Evolutionary conservation across 106 monocot genomes (phyloP), one percentile per base, ranked within the genome.

Genomic region (Posidonia australis): DNA sequence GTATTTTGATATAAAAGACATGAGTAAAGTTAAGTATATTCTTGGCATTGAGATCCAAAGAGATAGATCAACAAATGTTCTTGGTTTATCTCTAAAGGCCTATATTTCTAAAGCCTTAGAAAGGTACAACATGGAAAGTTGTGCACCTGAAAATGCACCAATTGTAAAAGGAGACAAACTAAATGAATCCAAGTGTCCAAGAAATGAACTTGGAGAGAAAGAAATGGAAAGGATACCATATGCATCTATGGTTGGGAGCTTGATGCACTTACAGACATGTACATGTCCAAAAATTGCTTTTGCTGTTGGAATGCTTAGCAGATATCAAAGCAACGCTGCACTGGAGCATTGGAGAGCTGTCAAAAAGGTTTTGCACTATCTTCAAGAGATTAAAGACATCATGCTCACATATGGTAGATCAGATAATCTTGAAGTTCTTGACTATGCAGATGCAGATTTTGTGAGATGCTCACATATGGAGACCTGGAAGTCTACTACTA

Each of bases 401-500:
- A 63, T 63, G 0, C 24, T 63, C 24, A 63, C 63, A 1, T 63
- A 44, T 23, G 10, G 22, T 19, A 22, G 63, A 14, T 44, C 63
- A 44, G 45, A 63, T 14, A 19, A 44, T 25, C 7, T 63, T 3
- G 13, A n/a, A n/a, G n/a, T n/a, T n/a, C n/a, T n/a, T n/a, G n/a
- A n/a, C n/a, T n/a, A n/a, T n/a, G n/a, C n/a, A 63, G 11, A 63
- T 44, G 42, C 25, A 63, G 13, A 44, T 45, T 44, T 63, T 42
- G 63, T 13, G 3, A 0, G 44, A 21, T 63, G 29, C 13, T n/a
- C n/a, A n/a, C n/a, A n/a, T n/a, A 1, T 63, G 2, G 43, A 63
- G 2, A 46, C 5, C 13, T 44, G 45, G 13, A 63, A 43, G 44
- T 46, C 21, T 44, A 63, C 63, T 19, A 44, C 21, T 24, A 21